Base-by-base conservation (phyloP, 2,329 filamentous ascomycete genomes). In the Tolypocladium paradoxum region DNA sequence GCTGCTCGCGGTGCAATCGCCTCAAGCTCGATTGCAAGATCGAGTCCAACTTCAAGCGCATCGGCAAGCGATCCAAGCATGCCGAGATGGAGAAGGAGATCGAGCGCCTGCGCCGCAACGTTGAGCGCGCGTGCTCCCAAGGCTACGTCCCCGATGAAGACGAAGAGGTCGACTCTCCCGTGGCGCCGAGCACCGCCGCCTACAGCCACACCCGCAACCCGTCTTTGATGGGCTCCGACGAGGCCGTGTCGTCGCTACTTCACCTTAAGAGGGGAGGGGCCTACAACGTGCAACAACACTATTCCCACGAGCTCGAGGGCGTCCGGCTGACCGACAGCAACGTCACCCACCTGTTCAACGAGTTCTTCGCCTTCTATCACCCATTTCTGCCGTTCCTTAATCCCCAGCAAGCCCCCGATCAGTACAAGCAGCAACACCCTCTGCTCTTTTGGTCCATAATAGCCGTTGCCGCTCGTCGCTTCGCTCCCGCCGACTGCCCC, bases 21-120 rank as follows among this genome's bases (percentile, higher is more conserved):
- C 80, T 91, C 64, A 88, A 87, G 69, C 83, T 92, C 56, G 81
- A 85, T 56, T 93, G 88, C 76, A 88, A 89, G 68, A 92, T 93
- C 68, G 87, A 92, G 68, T 88, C 86, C 63, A 90, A 90, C 69
- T 92, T 92, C 72, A 91, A 90, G 76, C 84, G 88, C 61, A 76
- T 91, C 20, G 86, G 88, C 57, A 93, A 93, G 74, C 81, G 88
- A 43, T 87, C 83, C 58, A 87, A 88, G 67, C 87, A 92, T 69
- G 87, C 87, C 62, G 88, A 91, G 70, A 91, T 91, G 87, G 87
- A 90, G 66, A 87, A 84, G 70, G 86, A 91, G 68, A 88, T 91
- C 63, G 85, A 88, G 54, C 81, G 76, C 57, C 70, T 86, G 59
- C 79, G 83, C 50, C 78, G 82, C 47, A 81, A 76, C 61, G 75